Evolutionary conservation across 2,329 filamentous ascomycete species (phyloP), one percentile per base, ranked within the genome.

Genomic region (Gliomastix tumulicola): DNA sequence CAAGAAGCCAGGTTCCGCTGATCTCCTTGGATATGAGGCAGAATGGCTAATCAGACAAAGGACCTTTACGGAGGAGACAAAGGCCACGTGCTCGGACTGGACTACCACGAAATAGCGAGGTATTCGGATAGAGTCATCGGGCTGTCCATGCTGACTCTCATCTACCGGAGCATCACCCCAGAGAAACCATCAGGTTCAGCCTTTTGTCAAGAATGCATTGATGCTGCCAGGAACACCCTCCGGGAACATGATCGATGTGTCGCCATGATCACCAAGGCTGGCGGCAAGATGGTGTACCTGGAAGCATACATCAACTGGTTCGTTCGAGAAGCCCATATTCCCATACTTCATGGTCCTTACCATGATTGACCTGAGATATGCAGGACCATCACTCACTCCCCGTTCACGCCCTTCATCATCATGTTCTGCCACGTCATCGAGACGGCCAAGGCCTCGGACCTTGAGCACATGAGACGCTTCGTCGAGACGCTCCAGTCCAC

Each of bases 401-500:
- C 49, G 1, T 54, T 53, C 16, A 43, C 49, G 3, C 49, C 49
- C 3, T 53, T 51, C 28, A 51, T 47, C 4, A 41, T 53, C 8
- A 11, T 54, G 2, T 54, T 53, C 32, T 54, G 50, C 21, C 45
- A 50, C 32, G 39, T 47, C 16, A 46, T 51, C 28, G 60, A 66
- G 36, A 58, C 61, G 1, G 60, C 57, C n/a, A 56, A 67, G n/a
- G 39, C 49, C 16, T 47, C 49, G 3, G 69, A 73, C 36, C 59
- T 74, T 3, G 36, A 50, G 7, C 56, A 34, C 15, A 25, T 50
- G 1, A 36, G 38, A 9, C 16, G 21, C 10, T 21, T 50, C 2
- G 40, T 49, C 13, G 41, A 43, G 6, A 43, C 40, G 0, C 31
- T 49, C 4, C 39, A 49, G 18, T 33, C 30, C 2, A 20, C 38